These are phyloP conservation scores for Suillus fuscotomentosus DNA, from an alignment of 768 basidiomycete genomes.

Conservation along the genomic window DNA sequence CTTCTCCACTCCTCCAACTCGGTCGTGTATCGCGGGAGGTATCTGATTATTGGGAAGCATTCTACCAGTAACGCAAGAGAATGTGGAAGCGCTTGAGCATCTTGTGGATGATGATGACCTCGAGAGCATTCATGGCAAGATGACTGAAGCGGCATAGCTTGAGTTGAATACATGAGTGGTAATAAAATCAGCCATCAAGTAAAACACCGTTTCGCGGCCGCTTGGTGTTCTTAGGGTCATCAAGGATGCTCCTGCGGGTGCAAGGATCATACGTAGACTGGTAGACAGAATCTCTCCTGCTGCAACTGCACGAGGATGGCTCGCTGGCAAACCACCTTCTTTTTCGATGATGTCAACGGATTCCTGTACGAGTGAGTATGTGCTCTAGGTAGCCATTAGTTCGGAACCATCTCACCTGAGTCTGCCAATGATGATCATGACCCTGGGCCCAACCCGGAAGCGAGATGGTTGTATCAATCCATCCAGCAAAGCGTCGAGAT, in stretches of 20 bases:
- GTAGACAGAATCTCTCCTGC: constrained; percentile 60
- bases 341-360: constrained; percentile 70
- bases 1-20: constrained; percentile 54
- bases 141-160: constrained; percentile 34
- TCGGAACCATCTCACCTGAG: constrained; percentile 30
- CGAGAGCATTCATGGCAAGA: constrained; percentile 31
- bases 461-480: constrained; percentile 57
- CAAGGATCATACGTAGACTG: constrained; percentile 56
- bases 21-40: constrained; percentile 61
- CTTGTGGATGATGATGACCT: constrained; percentile 32
- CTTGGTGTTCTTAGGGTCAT: constrained; percentile 43
- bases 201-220: constrained; percentile 47
- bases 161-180: constrained; percentile 14
- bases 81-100: constrained; percentile 34
- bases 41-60: constrained; percentile 35
- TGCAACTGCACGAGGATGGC: constrained; percentile 54
- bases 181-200: constrained; percentile 44
- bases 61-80: constrained; percentile 35
- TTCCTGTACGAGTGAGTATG: constrained; percentile 33
- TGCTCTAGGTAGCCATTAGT: background rate
- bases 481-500: constrained; percentile 50
- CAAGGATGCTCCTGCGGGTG: constrained; percentile 45
- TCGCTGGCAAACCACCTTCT: constrained; percentile 55
- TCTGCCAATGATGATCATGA: constrained; percentile 31
- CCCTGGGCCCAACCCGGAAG: constrained; percentile 44